These are phyloP conservation scores for Brassica nigra DNA, from an alignment of 345 rosid species.

Conservation along the genomic window DNA sequence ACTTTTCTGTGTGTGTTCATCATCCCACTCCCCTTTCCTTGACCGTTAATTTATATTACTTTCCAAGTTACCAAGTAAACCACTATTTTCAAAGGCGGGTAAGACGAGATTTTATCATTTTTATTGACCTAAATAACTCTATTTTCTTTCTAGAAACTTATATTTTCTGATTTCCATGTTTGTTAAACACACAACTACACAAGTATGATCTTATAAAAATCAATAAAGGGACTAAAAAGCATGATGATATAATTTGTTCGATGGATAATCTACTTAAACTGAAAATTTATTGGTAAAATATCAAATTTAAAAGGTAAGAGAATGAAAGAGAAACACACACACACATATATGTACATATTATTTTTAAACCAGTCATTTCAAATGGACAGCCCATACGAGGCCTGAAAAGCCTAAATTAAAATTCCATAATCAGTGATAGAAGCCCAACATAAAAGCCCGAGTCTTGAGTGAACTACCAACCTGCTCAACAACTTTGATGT, in stretches of 20 bases:
- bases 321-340: not conserved
- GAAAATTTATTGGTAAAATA: not conserved
- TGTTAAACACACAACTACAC: not conserved
- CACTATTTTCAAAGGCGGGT: not conserved
- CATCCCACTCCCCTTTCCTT: slow-evolving; percentile 7
- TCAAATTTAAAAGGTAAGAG: not conserved
- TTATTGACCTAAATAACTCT: too few relatives aligned
- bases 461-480: too few relatives aligned
- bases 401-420: not conserved
- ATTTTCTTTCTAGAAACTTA: not conserved
- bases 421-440: too few relatives aligned
- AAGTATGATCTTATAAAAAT: not conserved
- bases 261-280: not conserved
- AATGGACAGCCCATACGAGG: not conserved
- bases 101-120: not conserved
- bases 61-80: not conserved
- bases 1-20: not conserved
- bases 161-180: not conserved
- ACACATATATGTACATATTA: not conserved
- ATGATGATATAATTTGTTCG: not conserved
- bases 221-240: not conserved
- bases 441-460: too few relatives aligned
- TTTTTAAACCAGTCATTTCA: not conserved
- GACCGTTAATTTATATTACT: slow-evolving; percentile 17
- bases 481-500: not conserved